A percentile compares a stretch with the other conserved stretches of the same genome.
phyloP scores from a whole-genome alignment of 805 yeast genomes.

The Candida succiphila region DNA sequence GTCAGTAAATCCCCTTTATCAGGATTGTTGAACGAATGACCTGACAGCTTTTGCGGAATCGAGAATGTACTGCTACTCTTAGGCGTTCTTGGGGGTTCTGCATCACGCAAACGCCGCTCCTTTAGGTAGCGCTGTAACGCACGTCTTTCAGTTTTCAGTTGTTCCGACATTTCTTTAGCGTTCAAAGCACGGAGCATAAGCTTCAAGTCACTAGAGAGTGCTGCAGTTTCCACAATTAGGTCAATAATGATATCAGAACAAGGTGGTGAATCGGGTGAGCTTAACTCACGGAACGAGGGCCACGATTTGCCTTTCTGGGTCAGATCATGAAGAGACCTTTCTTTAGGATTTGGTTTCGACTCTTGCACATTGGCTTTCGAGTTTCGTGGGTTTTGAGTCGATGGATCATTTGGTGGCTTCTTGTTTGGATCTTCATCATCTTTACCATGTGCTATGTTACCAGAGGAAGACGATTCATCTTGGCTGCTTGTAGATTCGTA shows the following conservation, averaged over 20 bases:
- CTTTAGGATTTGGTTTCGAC: slow-evolving; percentile 1
- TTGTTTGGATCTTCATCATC: background rate
- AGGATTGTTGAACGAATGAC: no score
- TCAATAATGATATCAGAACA: slow-evolving; percentile 49
- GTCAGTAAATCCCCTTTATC: no score
- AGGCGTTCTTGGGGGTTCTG: no score
- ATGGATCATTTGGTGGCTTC: background rate
- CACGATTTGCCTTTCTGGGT: slow-evolving; percentile 7
- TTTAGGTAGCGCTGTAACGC: slow-evolving; percentile 6
- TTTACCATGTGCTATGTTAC: no score
- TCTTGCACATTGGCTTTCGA: slow-evolving; percentile 6
- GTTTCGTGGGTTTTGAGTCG: background rate
- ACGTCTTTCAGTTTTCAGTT: slow-evolving; percentile 22
- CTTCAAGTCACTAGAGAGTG: slow-evolving; percentile 53
- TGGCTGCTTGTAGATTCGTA: slow-evolving; percentile 3
- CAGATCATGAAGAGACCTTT: background rate
- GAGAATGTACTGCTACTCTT: no score
- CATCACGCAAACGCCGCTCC: no score
- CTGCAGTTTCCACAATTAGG: slow-evolving; percentile 51
- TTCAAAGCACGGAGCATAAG: slow-evolving; percentile 48
- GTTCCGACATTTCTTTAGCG: slow-evolving; percentile 38
- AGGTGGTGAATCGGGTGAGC: slow-evolving; percentile 43
- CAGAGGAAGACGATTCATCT: background rate
- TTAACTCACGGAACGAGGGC: slow-evolving; percentile 49
- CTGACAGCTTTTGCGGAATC: no score